Base-by-base conservation (phyloP, 768 basidiomycete species). In the Boletus coccyginus region DNA sequence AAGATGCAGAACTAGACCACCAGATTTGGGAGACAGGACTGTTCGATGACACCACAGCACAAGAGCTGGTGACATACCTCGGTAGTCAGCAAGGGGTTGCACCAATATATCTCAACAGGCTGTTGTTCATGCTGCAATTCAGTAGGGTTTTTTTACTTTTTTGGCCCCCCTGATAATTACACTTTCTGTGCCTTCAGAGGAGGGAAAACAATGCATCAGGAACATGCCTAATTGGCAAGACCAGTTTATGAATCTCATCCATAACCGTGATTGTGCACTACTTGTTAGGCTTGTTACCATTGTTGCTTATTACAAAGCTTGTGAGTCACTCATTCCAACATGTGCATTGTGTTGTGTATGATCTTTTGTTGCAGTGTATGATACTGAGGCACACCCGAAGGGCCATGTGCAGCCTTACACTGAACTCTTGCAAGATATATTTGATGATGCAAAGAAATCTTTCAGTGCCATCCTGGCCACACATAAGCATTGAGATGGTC, bases 71-170 rank as follows among this genome's bases (percentile, higher is more conserved):
- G 8, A 39, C n/a, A 0, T 56, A 61, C 35, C 17, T 68, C 39
- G 19, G 56, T 7, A 29, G 45, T 24, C 46, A 47, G 45, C 55
- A 65, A 57, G 54, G 60, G 11, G 60, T 59, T 43, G 57, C 63
- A 8, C 63, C 57, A 14, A 52, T 62, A 42, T 62, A 62, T 32
- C 57, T 65, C 9, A 57, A 65, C 27, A 59, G 57, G 19, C 33
- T 65, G 42, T 42, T 65, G 42, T 65, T 65, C 40, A 62, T 65
- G 63, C 33, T 65, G 17, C 50, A 53, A 58, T 68, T 62, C 39
- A 48, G 66, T 68, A 27, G 33, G 66, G 3, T 35, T 10, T 38
- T 13, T 43, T 52, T 31, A 4, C 33, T 1, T 24, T 35, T 31
- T 40, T n/a, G 19, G 27, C 40, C 14, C 14, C 1, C 14, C 36